Evolutionary conservation across 73 alveolate genomes (phyloP).

Genomic region (Paramecium pentaurelia): DNA sequence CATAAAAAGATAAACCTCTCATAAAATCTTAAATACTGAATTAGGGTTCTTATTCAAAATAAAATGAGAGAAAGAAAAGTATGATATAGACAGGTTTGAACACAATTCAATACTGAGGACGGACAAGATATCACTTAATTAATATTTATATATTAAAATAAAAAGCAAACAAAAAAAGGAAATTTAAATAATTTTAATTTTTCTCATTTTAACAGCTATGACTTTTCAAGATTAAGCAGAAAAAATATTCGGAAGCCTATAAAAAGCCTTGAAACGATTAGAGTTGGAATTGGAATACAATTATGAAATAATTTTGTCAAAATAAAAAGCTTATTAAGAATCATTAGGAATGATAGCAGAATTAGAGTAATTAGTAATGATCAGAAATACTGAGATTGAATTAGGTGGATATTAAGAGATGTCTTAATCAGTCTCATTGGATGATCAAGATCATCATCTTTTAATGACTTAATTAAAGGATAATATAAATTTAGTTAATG

Average conservation of each 20-base stretch:
- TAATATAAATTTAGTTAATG: conserved; percentile 40
- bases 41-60: background rate
- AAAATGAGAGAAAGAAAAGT: background rate
- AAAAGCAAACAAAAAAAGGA: background rate
- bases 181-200: conserved; percentile 5
- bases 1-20: background rate
- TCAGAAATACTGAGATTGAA: background rate
- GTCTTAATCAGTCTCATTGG: background rate
- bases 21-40: conserved; percentile 10
- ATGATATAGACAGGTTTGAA: background rate
- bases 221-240: conserved; percentile 29
- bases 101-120: conserved; percentile 8
- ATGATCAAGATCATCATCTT: conserved; percentile 13
- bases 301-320: background rate
- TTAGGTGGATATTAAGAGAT: background rate
- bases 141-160: background rate
- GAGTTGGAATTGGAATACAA: conserved; percentile 36
- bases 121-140: background rate
- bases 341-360: conserved; percentile 29
- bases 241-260: background rate
- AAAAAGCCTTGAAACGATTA: conserved; percentile 1
- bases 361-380: conserved; percentile 29
- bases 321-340: background rate
- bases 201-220: conserved; percentile 19
- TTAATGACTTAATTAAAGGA: conserved; percentile 30